Conservation (phyloP, 2,329 filamentous ascomycete genomes). For the Orbilia quercus region DNA sequence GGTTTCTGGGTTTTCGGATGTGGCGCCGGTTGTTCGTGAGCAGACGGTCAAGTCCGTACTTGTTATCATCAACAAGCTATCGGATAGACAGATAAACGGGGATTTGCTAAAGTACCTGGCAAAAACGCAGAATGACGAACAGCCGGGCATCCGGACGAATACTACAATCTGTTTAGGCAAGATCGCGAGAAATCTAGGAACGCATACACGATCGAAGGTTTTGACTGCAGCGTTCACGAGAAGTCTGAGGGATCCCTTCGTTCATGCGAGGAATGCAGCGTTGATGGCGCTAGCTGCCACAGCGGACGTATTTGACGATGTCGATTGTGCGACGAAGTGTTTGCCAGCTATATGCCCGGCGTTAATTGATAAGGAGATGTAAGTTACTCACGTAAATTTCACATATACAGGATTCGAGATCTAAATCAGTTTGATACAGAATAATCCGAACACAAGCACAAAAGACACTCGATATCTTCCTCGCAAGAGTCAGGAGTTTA, state of each 20-base stretch:
- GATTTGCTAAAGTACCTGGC: constrained; percentile 90
- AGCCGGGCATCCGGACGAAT: constrained; percentile 96
- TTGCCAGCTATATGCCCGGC: constrained; percentile 85
- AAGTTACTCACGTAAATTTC: constrained; percentile 47
- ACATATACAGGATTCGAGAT: neutral
- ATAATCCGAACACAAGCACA: constrained; percentile 89
- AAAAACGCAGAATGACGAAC: constrained; percentile 96
- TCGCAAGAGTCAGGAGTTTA: constrained; percentile 83
- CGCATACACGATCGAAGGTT: constrained; percentile 84
- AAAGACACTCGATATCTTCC: constrained; percentile 87
- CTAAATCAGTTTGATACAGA: constrained; percentile 60
- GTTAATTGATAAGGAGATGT: constrained; percentile 93
- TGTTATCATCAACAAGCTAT: constrained; percentile 82
- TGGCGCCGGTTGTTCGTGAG: constrained; percentile 89
- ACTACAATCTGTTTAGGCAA: constrained; percentile 98
- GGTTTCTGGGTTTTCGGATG: constrained; percentile 93
- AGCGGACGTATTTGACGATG: constrained; percentile 84
- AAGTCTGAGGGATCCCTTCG: constrained; percentile 89
- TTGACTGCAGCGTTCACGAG: constrained; percentile 91
- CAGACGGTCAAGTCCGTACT: constrained; percentile 96
- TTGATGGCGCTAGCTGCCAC: constrained; percentile 88
- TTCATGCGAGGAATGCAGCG: constrained; percentile 90
- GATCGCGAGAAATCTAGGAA: constrained; percentile 87
- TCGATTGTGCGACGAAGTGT: constrained; percentile 86
- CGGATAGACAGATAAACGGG: constrained; percentile 91